These are phyloP conservation scores for Sporisorium exsertum DNA, from an alignment of 1,284 basidiomycete species.

Conservation along the genomic window DNA sequence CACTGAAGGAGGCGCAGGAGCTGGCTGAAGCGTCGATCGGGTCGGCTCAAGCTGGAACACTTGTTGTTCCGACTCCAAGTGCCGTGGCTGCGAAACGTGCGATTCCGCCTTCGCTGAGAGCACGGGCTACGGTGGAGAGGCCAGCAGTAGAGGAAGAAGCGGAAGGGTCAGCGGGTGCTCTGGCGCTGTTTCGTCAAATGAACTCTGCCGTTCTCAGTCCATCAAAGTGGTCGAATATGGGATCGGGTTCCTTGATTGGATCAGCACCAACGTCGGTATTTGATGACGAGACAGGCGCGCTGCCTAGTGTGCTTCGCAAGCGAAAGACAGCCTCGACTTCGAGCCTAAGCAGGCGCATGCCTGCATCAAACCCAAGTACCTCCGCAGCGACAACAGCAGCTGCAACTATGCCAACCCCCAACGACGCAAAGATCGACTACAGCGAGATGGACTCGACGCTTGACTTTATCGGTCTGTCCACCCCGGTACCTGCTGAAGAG, in stretches of 20 bases:
- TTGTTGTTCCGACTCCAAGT: neutral
- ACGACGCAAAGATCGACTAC: conserved; percentile 39
- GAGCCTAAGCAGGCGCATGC: neutral
- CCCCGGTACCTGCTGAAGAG: conserved; percentile 33
- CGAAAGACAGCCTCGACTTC: neutral
- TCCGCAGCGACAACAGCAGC: neutral
- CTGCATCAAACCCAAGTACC: neutral
- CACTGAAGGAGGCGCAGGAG: conserved; percentile 42
- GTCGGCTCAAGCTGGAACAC: neutral
- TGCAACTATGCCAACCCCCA: conserved; percentile 6
- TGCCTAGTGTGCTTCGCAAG: conserved; percentile 31
- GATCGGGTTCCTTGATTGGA: neutral
- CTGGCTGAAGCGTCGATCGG: conserved; percentile 19
- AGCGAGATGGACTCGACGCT: conserved; percentile 51
- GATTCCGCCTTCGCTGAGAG: neutral
- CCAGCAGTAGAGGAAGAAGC: neutral
- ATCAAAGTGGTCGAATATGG: conserved; percentile 3
- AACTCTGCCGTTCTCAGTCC: conserved; percentile 32
- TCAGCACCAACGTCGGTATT: conserved; percentile 47
- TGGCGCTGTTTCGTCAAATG: conserved; percentile 36
- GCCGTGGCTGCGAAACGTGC: neutral
- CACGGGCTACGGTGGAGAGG: neutral
- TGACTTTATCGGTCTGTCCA: conserved; percentile 45
- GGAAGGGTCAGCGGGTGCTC: conserved; percentile 5
- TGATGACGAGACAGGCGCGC: conserved; percentile 32